A percentile compares a stretch with the other conserved stretches of the same genome.
phyloP scores from a whole-genome alignment of 371 early-diverging fungal genomes.

The Syncephalastrum sp. region DNA sequence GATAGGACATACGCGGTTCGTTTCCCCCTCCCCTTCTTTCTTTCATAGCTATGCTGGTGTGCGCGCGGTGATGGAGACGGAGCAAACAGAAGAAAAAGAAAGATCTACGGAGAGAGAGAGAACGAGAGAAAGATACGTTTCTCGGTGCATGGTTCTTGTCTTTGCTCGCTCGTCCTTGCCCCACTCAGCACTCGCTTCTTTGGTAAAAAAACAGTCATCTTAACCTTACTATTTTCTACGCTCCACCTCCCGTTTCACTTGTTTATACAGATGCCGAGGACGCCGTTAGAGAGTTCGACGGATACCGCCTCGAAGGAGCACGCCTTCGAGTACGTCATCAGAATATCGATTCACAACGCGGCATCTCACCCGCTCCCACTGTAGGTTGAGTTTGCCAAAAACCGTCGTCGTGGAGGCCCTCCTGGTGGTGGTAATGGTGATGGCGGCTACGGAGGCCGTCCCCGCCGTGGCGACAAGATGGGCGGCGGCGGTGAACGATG shows the following conservation, averaged over 20 bases:
- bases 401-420: slow-evolving; percentile 6
- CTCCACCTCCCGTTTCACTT: neutral
- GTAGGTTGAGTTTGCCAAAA: slow-evolving; percentile 22
- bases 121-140: neutral
- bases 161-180: too few species aligned
- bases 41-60: slow-evolving; percentile 4
- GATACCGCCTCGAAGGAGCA: slow-evolving; percentile 48
- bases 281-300: slow-evolving; percentile 69
- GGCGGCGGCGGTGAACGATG: slow-evolving; percentile 24
- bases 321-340: slow-evolving; percentile 26
- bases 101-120: neutral
- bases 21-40: slow-evolving; percentile 1
- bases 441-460: neutral
- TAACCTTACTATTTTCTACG: too few species aligned
- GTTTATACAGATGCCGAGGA: slow-evolving; percentile 73
- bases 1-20: slow-evolving; percentile 13
- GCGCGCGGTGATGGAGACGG: too few species aligned
- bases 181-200: too few species aligned
- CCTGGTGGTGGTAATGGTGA: too few species aligned
- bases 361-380: slow-evolving; percentile 11
- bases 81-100: slow-evolving; percentile 3
- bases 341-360: slow-evolving; percentile 6
- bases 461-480: neutral
- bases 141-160: too few species aligned
- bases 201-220: too few species aligned